phyloP scores from a whole-genome alignment of 2,329 filamentous ascomycete genomes.

The Macrophomina tecta region DNA sequence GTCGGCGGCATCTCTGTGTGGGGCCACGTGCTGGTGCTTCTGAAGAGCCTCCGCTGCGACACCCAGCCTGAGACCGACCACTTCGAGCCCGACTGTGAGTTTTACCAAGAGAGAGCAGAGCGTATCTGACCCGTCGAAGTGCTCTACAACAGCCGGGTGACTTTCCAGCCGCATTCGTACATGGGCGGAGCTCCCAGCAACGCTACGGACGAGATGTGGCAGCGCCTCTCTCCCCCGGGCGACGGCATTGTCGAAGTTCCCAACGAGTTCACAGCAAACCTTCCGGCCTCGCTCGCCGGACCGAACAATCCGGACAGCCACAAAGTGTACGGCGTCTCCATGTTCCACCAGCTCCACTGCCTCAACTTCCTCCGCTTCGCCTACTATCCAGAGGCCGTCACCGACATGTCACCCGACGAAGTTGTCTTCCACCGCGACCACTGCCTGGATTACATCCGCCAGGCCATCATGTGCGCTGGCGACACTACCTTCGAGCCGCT shows the following conservation, averaged over 20 bases:
- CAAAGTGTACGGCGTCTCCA: constrained; percentile 31
- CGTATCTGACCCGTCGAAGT: not conserved
- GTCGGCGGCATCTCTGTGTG: constrained; percentile 4
- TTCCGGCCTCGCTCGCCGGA: constrained; percentile 1
- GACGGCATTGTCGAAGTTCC: constrained; percentile 16
- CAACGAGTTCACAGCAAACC: not conserved
- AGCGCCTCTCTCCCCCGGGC: constrained; percentile 6
- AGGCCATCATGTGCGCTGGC: constrained; percentile 28
- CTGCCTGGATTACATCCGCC: constrained; percentile 30
- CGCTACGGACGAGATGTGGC: constrained; percentile 8
- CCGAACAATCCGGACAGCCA: not conserved
- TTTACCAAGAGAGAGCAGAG: not conserved
- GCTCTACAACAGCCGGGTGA: not conserved
- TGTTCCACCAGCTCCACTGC: constrained; percentile 42
- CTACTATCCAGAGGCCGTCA: constrained; percentile 33
- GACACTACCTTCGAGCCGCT: constrained; percentile 27
- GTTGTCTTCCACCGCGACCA: constrained; percentile 21
- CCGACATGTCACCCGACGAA: not conserved
- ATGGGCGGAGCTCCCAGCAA: not conserved
- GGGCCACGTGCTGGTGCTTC: constrained; percentile 1
- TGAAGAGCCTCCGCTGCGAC: constrained; percentile 1
- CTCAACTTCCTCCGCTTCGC: constrained; percentile 42
- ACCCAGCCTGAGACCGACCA: not conserved
- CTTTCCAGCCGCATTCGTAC: constrained; percentile 17
- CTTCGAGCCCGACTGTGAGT: constrained; percentile 12